Evolutionary conservation across 345 rosid genomes (phyloP).

Genomic region (Euphorbia lathyris): DNA sequence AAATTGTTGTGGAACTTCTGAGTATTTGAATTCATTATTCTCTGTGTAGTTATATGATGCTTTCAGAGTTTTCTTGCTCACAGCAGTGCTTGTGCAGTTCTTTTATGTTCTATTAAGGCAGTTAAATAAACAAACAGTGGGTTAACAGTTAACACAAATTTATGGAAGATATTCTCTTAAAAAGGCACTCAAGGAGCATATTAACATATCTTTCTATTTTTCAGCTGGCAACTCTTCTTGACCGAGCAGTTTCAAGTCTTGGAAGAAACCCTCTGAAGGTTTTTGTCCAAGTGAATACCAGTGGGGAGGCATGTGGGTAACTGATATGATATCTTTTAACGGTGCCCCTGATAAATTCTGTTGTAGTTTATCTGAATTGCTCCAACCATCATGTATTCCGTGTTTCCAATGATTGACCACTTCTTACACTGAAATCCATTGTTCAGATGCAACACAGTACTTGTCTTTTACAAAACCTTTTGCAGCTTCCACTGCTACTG

Average conservation of each 20-base stretch:
- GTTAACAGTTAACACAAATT: background rate
- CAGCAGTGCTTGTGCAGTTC: background rate
- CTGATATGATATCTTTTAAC: background rate
- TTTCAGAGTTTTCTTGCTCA: slow-evolving; percentile 2
- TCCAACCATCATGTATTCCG: background rate
- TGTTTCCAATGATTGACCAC: background rate
- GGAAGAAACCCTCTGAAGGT: slow-evolving; percentile 83
- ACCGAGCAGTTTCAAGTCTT: slow-evolving; percentile 62
- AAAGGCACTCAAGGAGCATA: background rate
- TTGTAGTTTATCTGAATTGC: background rate
- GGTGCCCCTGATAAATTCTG: background rate
- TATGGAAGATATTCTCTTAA: background rate
- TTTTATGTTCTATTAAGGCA: background rate
- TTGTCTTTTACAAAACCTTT: background rate
- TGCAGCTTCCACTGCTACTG: background rate
- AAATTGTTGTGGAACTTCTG: background rate
- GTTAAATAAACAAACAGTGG: background rate
- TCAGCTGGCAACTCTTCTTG: slow-evolving; percentile 76
- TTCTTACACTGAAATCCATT: background rate
- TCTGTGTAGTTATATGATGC: background rate
- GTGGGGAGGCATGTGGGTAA: slow-evolving; percentile 86
- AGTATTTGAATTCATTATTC: background rate
- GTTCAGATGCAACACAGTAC: background rate
- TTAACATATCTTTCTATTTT: slow-evolving; percentile 10
- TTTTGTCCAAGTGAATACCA: slow-evolving; percentile 90